Conservation (phyloP, 1,284 basidiomycete species). For the Coniophora puteana region DNA sequence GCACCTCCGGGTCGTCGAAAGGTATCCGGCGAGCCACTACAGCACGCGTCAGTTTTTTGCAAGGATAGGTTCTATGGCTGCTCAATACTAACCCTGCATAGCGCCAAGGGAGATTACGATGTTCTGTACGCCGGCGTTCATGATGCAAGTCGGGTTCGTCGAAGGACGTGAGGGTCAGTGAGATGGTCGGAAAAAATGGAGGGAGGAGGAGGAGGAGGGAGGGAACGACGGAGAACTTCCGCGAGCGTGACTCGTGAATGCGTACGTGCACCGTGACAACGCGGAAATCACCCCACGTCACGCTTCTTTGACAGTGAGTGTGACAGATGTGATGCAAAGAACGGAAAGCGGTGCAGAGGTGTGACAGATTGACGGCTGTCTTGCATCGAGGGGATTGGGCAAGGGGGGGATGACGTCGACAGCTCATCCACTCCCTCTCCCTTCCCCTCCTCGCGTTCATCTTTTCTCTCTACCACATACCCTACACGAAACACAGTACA, state of each 20-base stretch:
- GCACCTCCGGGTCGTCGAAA: constrained; percentile 84
- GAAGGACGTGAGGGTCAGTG: constrained; percentile 4
- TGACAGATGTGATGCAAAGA: constrained; percentile 21
- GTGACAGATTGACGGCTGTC: background rate
- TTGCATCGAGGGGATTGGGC: background rate
- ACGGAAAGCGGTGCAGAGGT: too few species aligned
- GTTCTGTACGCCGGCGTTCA: constrained; percentile 61
- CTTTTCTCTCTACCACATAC: constrained; percentile 2
- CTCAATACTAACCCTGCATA: constrained; percentile 69
- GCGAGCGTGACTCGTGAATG: background rate
- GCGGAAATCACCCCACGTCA: too few species aligned
- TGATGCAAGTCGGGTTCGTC: constrained; percentile 28
- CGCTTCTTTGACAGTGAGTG: constrained; percentile 11
- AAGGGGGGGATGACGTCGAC: constrained; percentile 22
- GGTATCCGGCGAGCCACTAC: constrained; percentile 87
- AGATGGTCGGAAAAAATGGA: constrained; percentile 12
- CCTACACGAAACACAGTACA: constrained; percentile 5
- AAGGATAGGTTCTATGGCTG: constrained; percentile 13
- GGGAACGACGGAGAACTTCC: background rate
- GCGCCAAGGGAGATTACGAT: constrained; percentile 84
- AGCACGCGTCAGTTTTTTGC: constrained; percentile 5
- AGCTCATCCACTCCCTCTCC: background rate
- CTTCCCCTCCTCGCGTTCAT: background rate
- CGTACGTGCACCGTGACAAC: too few species aligned
- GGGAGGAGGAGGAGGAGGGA: background rate